Evolutionary conservation across 2,329 filamentous ascomycete genomes (phyloP).

Genomic region (Aureobasidium lini): DNA sequence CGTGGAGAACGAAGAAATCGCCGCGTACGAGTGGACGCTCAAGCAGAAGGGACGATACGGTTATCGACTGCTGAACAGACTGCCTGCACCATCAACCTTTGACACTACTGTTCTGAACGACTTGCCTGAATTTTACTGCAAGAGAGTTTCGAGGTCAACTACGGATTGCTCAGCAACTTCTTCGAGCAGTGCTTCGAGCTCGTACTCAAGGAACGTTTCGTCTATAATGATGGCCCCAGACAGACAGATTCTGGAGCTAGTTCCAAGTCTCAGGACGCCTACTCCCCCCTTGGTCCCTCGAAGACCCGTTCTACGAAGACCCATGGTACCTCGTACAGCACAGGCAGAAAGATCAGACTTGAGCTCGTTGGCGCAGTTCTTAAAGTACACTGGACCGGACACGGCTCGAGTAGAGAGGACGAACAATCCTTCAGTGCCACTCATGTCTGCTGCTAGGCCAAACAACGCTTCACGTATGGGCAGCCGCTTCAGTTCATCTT

Average conservation of each 20-base stretch:
- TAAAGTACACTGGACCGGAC: slow-evolving; percentile 3
- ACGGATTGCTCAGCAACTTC: background rate
- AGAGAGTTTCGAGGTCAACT: too few relatives aligned
- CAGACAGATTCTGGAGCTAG: background rate
- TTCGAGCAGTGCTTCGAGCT: background rate
- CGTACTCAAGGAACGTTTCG: background rate
- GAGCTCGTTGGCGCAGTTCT: background rate
- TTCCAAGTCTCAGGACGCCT: too few relatives aligned
- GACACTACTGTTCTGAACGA: background rate
- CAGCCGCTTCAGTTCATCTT: too few relatives aligned
- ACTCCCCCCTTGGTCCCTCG: background rate
- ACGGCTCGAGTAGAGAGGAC: background rate
- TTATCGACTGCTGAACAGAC: background rate
- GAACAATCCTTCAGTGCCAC: background rate
- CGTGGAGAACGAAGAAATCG: slow-evolving; percentile 2
- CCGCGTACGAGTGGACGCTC: slow-evolving; percentile 1
- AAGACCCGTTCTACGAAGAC: background rate
- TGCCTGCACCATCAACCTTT: background rate
- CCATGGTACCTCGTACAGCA: slow-evolving; percentile 1
- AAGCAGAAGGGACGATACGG: background rate
- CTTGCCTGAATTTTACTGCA: background rate
- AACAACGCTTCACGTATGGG: background rate
- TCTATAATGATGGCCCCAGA: background rate
- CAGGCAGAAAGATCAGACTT: background rate
- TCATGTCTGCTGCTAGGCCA: too few relatives aligned